These are phyloP conservation scores for Zasmidium angulare DNA, from an alignment of 2,329 filamentous ascomycete genomes.

Conservation along the genomic window DNA sequence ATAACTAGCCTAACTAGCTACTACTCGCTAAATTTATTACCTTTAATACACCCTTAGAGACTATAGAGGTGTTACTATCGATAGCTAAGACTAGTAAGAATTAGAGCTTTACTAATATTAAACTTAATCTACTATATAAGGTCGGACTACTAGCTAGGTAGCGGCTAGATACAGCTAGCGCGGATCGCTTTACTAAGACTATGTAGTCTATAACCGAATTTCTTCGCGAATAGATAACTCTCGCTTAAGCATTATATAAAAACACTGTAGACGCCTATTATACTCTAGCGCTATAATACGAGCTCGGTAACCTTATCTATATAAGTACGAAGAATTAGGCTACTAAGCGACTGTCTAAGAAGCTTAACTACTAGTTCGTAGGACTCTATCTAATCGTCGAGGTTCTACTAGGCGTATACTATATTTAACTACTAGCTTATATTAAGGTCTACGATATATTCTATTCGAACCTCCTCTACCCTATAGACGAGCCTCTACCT, in stretches of 20 bases:
- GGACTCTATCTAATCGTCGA: background rate
- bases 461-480: background rate
- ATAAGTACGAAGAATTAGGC: constrained; percentile 1
- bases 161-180: no score
- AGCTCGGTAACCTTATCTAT: background rate
- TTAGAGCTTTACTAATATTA: background rate
- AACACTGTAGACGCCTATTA: no score
- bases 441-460: background rate
- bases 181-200: no score
- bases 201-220: background rate
- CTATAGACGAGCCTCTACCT: background rate
- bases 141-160: background rate
- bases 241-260: no score
- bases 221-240: no score
- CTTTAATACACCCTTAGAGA: background rate
- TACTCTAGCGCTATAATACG: background rate
- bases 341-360: background rate
- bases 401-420: background rate
- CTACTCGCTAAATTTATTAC: background rate
- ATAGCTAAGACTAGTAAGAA: no score
- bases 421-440: background rate
- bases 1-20: background rate
- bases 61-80: background rate
- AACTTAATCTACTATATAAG: background rate
- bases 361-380: background rate